Evolutionary conservation across 2,329 filamentous ascomycete genomes (phyloP).

Genomic region (Cytospora mali): DNA sequence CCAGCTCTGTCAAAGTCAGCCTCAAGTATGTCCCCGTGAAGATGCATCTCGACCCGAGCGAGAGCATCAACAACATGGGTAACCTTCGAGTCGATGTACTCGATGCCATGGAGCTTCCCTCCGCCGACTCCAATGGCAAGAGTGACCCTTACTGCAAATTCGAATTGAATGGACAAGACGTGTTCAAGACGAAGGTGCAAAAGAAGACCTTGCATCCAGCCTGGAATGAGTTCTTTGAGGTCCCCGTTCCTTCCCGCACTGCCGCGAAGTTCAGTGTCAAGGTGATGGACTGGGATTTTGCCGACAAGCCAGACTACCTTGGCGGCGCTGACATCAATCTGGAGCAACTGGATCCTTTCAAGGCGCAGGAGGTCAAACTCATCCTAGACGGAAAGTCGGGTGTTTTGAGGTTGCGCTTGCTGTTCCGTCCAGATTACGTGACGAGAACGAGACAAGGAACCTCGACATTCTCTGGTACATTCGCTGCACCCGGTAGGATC

Average conservation of each 20-base stretch:
- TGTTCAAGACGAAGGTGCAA: conserved; percentile 93
- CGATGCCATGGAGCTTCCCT: conserved; percentile 83
- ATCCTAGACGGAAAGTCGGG: conserved; percentile 88
- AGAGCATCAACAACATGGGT: conserved; percentile 99
- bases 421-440: conserved; percentile 94
- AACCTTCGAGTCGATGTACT: conserved; percentile 91
- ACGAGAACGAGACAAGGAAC: conserved; percentile 84
- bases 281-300: conserved; percentile 96
- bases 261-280: conserved; percentile 80
- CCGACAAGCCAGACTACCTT: conserved; percentile 90
- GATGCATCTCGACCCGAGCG: conserved; percentile 91
- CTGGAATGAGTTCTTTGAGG: conserved; percentile 97
- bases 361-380: conserved; percentile 72
- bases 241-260: conserved; percentile 79
- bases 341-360: conserved; percentile 81
- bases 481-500: conserved; percentile 83
- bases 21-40: conserved; percentile 92
- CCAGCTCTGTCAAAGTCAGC: conserved; percentile 84
- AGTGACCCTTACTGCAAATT: conserved; percentile 98
- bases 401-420: conserved; percentile 75
- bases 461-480: conserved; percentile 90
- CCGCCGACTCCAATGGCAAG: conserved; percentile 93
- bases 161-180: conserved; percentile 81
- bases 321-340: conserved; percentile 77
- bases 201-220: conserved; percentile 95